These are phyloP conservation scores for Polyporus arcularius DNA, from an alignment of 768 basidiomycete genomes.

Conservation along the genomic window DNA sequence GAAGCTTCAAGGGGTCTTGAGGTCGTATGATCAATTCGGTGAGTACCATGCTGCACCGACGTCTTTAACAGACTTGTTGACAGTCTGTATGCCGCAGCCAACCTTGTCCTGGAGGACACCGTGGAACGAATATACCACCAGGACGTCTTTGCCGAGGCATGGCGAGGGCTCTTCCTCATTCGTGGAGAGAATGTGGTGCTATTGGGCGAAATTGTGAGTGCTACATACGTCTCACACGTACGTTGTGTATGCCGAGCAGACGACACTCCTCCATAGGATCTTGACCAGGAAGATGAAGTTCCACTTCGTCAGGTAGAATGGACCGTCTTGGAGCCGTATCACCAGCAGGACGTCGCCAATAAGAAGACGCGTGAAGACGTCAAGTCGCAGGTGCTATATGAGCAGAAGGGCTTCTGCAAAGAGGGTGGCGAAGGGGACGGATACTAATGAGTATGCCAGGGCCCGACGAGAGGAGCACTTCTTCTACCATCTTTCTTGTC, in stretches of 20 bases:
- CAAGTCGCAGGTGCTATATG: constrained; percentile 80
- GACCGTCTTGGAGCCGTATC: constrained; percentile 65
- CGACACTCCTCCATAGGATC: constrained; percentile 55
- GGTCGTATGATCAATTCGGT: constrained; percentile 99
- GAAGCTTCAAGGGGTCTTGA: constrained; percentile 93
- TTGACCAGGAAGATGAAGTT: constrained; percentile 89
- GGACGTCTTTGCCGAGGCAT: constrained; percentile 83
- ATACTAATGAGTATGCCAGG: constrained; percentile 53
- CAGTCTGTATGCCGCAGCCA: constrained; percentile 55
- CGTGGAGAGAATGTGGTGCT: constrained; percentile 98
- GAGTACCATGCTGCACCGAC: constrained; percentile 9
- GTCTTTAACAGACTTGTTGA: neutral
- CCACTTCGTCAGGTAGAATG: constrained; percentile 77
- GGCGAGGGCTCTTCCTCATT: constrained; percentile 89
- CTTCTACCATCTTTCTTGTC: constrained; percentile 1
- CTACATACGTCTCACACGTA: neutral
- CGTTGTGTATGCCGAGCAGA: neutral
- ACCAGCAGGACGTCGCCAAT: constrained; percentile 68
- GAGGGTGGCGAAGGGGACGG: constrained; percentile 97
- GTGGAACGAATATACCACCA: constrained; percentile 94
- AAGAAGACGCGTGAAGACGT: constrained; percentile 82
- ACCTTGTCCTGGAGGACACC: constrained; percentile 95
- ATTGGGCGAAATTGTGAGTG: constrained; percentile 91
- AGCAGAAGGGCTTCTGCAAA: constrained; percentile 88
- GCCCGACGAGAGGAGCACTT: neutral